Percentiles rank a stretch among this genome's conserved stretches.
Evolutionary conservation across 805 yeast species (phyloP).

Genomic region (Nakazawaea siamensis): DNA sequence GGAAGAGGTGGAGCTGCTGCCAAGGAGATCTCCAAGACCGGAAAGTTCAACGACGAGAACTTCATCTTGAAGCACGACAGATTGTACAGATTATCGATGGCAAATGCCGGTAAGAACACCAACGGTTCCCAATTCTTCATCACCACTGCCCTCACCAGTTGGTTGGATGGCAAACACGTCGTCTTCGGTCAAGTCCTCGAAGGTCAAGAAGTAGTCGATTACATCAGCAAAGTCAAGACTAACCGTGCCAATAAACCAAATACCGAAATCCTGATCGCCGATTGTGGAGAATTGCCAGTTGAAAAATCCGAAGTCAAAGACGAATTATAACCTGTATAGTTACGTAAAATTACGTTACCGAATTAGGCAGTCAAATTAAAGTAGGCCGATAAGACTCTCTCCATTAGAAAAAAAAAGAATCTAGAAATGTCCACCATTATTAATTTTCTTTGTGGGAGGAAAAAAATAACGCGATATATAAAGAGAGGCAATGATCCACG

Average conservation of each 20-base stretch:
- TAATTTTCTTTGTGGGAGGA: neutral
- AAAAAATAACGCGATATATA: neutral
- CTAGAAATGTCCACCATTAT: neutral
- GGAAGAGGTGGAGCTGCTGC: conserved; percentile 60
- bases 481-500: neutral
- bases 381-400: too few relatives aligned
- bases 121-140: conserved; percentile 95
- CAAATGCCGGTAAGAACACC: conserved; percentile 71
- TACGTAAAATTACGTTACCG: too few relatives aligned
- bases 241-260: conserved; percentile 64
- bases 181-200: conserved; percentile 92
- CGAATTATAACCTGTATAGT: conserved; percentile 22
- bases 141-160: conserved; percentile 81
- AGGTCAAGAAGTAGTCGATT: conserved; percentile 75
- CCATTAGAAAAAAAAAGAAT: neutral
- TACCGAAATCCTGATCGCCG: conserved; percentile 53
- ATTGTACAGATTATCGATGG: conserved; percentile 69
- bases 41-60: conserved; percentile 65
- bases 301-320: conserved; percentile 21
- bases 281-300: conserved; percentile 44
- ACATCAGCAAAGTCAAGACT: conserved; percentile 70
- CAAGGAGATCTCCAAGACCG: conserved; percentile 44
- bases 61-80: conserved; percentile 59
- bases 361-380: too few relatives aligned
- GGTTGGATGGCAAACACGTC: conserved; percentile 94